phyloP scores from a whole-genome alignment of 2,329 filamentous ascomycete species.

The Epichloe sibirici region DNA sequence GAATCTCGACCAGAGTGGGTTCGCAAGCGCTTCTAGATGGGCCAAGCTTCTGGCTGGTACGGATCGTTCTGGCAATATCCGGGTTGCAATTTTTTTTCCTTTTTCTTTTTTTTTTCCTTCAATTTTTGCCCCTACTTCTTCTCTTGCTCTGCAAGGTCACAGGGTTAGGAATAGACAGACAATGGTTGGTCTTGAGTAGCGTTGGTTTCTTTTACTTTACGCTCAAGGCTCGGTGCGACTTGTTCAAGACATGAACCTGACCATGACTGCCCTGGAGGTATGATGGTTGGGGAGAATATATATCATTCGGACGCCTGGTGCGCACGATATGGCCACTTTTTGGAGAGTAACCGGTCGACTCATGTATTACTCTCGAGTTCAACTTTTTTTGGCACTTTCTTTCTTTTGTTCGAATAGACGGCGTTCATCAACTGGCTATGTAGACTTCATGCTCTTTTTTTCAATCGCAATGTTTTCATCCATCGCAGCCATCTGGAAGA shows the following conservation, averaged over 20 bases:
- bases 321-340: not conserved
- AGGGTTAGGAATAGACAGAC: no score
- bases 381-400: not conserved
- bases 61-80: not conserved
- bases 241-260: no score
- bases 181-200: not conserved
- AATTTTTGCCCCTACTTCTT: not conserved
- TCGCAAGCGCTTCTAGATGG: conserved; percentile 4
- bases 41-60: not conserved
- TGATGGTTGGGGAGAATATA: not conserved
- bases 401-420: not conserved
- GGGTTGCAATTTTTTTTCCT: not conserved
- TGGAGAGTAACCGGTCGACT: not conserved
- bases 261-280: not conserved
- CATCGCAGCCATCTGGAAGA: no score
- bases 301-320: not conserved
- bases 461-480: no score
- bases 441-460: not conserved
- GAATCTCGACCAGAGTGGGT: conserved; percentile 5
- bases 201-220: not conserved
- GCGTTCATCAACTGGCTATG: not conserved
- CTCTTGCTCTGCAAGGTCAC: not conserved
- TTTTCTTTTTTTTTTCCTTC: not conserved
- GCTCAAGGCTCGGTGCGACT: no score
- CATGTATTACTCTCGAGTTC: no score